Base-by-base conservation (phyloP, 768 basidiomycete species). In the Suillus americanus region DNA sequence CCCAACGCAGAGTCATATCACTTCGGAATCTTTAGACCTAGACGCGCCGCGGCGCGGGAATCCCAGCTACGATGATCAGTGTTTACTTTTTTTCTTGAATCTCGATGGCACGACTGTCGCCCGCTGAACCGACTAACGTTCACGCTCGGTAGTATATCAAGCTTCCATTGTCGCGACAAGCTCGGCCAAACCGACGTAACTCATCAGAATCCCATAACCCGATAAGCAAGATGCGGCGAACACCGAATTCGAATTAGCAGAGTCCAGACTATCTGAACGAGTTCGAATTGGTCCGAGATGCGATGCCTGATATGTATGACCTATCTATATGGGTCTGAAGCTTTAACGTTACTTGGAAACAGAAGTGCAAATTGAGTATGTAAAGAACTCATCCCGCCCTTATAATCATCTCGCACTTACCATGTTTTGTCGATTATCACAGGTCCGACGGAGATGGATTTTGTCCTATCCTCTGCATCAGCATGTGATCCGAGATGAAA, bases 101-200 rank as follows among this genome's bases (percentile, higher is more conserved):
- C n/a, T 4, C 28, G 3, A 30, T 3, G 28, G 3, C 28, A 2
- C 28, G 2, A 30, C 30, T 30, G 30, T 30, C 30, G 30, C 2
- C 30, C 30, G 5, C 30, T 30, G 30, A 30, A 4, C 30, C 30
- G 30, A 30, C 30, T 30, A 30, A 30, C 30, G 30, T 30, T 3
- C 30, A 30, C 30, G 30, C 30, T 30, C 3, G 30, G 30, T 30
- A 30, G 61, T 65, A 89, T 94, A 66, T 66, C 73, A 0, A 74
- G 78, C 5, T 94, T 87, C 76, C 88, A 77, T 80, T 8, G 79
- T 87, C 86, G 87, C 20, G 65, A 71, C 0, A 72, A 75, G 3
- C 81, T 94, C 7, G 92, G 92, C 92, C 13, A 85, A 87, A 70
- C 73, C 81, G 25, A 51, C 16, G 14, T 18, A 51, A 30, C 28